Evolutionary conservation across 2,329 filamentous ascomycete genomes (phyloP), one percentile per base, ranked within the genome.

Genomic region (Botryotinia convoluta): DNA sequence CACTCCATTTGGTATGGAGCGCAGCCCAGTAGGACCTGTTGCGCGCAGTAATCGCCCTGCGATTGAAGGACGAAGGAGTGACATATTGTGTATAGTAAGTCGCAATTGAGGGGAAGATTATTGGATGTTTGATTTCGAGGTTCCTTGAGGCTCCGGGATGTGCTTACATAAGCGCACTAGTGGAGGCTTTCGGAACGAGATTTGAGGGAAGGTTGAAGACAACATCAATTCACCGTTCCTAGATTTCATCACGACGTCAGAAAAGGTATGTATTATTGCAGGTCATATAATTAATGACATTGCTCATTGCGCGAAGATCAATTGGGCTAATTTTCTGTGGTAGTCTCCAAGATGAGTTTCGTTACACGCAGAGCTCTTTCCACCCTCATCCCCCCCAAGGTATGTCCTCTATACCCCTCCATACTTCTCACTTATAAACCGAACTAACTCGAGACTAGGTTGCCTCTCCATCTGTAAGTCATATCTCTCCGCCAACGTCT

Each of bases 361-460:
- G 89, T 97, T 82, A 90, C 91, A 82, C 93, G 93, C 86, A 91
- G 95, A 87, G 93, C 90, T 89, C 92, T 98, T 83, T 98, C 96
- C 84, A 97, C 97, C 88, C 92, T 99, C 85, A 98, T 99, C 82
- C 97, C 97, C 81, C 96, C 97, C 83, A 99, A 99, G 94, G 95
- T 97, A 87, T 80, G 87, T 80, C 75, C 44, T 57, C 59, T 57
- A 59, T 18, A 63, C 45, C 37, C 35, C 69, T 48, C 48, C 61
- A 32, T 5, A 48, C 32, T 63, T 35, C 69, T 51, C 61, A 35
- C n/a, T 44, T 61, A 6, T 67, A 37, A 32, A 4, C 14, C 39
- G 16, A 70, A 67, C 76, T 78, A 74, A 78, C 69, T 65, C 37
- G 32, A 45, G 26, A 39, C 35, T 73, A 82, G 81, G 79, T 82